Percentiles rank a stretch among this genome's conserved stretches.
Evolutionary conservation across 768 basidiomycete genomes (phyloP).

Genomic region (Trametopsis cervina): DNA sequence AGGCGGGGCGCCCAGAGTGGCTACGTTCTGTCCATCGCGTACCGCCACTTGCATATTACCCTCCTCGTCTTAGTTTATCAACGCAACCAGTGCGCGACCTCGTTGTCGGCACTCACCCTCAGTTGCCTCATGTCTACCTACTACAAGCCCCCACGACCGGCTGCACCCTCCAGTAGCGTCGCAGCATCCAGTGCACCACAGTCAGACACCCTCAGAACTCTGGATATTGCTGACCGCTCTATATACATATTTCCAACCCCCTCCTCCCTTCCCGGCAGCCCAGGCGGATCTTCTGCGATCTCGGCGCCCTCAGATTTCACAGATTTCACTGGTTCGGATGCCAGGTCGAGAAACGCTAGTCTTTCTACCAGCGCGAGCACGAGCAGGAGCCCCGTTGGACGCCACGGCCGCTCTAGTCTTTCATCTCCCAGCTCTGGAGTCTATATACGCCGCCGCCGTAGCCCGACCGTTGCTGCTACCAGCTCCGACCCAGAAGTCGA

Average conservation of each 20-base stretch:
- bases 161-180: neutral
- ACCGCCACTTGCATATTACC: neutral
- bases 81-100: too few relatives aligned
- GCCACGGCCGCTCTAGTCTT: neutral
- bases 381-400: neutral
- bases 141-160: slow-evolving; percentile 8
- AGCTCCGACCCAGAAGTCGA: slow-evolving; percentile 13
- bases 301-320: slow-evolving; percentile 17
- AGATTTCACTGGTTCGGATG: slow-evolving; percentile 1
- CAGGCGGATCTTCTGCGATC: slow-evolving; percentile 14
- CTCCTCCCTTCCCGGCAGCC: slow-evolving; percentile 18
- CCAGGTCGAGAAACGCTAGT: slow-evolving; percentile 8
- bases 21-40: neutral
- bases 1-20: neutral
- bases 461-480: neutral
- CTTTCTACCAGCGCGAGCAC: neutral
- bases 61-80: too few relatives aligned
- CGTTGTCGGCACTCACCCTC: too few relatives aligned
- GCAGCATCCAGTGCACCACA: neutral
- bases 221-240: slow-evolving; percentile 11
- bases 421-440: neutral
- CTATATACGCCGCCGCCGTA: too few relatives aligned
- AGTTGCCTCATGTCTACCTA: slow-evolving; percentile 15
- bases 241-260: slow-evolving; percentile 24
- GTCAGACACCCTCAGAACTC: neutral